These are phyloP conservation scores for Ceratonia siliqua DNA, from an alignment of 306 rosid species.

Conservation along the genomic window DNA sequence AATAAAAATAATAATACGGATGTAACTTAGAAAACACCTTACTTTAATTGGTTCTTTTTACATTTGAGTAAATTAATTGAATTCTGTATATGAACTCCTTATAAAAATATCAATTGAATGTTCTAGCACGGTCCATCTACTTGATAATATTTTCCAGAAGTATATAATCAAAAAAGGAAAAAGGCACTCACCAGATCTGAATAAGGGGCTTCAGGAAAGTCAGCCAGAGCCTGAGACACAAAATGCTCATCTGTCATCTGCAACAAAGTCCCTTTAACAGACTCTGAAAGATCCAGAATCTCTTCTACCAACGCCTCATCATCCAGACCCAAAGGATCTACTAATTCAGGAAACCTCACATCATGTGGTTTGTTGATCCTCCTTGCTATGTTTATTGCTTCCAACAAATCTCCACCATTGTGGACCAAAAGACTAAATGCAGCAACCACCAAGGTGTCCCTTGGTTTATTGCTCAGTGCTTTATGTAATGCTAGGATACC, in stretches of 20 bases:
- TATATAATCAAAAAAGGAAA: conserved; percentile 1
- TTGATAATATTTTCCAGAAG: conserved; percentile 21
- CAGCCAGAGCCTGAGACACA: conserved; percentile 75
- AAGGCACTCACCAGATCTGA: conserved; percentile 64
- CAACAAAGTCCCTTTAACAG: conserved; percentile 51
- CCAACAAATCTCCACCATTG: conserved; percentile 75
- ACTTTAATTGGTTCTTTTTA: background rate
- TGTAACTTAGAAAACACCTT: no score
- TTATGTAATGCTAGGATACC: conserved; percentile 77
- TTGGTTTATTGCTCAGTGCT: conserved; percentile 69
- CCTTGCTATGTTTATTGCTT: conserved; percentile 73
- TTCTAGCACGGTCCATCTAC: background rate
- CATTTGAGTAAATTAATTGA: conserved; percentile 4
- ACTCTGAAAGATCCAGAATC: conserved; percentile 58
- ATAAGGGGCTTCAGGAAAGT: conserved; percentile 73
- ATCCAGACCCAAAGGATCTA: conserved; percentile 49
- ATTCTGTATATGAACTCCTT: background rate
- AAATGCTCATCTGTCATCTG: conserved; percentile 68
- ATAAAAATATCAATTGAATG: background rate
- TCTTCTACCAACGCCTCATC: conserved; percentile 45
- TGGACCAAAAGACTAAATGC: conserved; percentile 79
- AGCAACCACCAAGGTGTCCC: conserved; percentile 67
- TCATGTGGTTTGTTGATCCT: conserved; percentile 56
- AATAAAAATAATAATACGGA: no score
- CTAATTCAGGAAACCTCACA: conserved; percentile 64